Base-by-base conservation (phyloP, 225 moss, liverwort and hornwort species). In the Neckera pumila region DNA sequence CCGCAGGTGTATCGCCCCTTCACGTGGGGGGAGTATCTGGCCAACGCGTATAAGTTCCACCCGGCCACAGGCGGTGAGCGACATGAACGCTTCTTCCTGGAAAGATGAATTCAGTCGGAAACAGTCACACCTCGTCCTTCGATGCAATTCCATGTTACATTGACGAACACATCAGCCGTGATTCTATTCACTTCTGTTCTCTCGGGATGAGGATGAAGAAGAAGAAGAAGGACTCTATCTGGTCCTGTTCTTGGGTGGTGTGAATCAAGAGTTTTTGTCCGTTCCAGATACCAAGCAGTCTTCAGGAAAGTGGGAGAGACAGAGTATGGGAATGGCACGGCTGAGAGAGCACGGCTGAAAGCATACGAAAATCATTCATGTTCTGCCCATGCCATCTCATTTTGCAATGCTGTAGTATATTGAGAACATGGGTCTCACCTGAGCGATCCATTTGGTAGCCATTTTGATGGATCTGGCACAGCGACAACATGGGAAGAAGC, bases 1-100 rank as follows among this genome's bases (percentile, higher is more conserved):
- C 94, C 93, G 65, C 94, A 93, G 82, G 86, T 93, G 38, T 95
- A 94, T 73, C 89, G 95, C 31, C 93, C 95, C 33, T 95, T 91
- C 84, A 92, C 94, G 15, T 91, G 92, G 88, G 83, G 87, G 17
- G 95, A 95, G 90, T 95, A 94, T 77, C 91, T 95, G 72, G 18
- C 86, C 26, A 93, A 93, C 56, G 93, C 93, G 2, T 93, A 93
- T 53, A 90, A 86, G 70, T 92, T 87, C 71, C 93, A 93, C 63
- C 93, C 93, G 2, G 90, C 90, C 66, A 89, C 89, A 3, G 93
- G 93, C 26, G 89, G 90, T 4, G 93, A 93, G 62, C 89, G 93
- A 45, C 93, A 93, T 43, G 93, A 93, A 86, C 86, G 73, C 36
- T 93, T 92, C 86, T 92, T 89, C 65, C 72, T 92, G 66, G 45